These are phyloP conservation scores for Quercus phellos DNA, from an alignment of 331 rosid genomes.

Conservation along the genomic window DNA sequence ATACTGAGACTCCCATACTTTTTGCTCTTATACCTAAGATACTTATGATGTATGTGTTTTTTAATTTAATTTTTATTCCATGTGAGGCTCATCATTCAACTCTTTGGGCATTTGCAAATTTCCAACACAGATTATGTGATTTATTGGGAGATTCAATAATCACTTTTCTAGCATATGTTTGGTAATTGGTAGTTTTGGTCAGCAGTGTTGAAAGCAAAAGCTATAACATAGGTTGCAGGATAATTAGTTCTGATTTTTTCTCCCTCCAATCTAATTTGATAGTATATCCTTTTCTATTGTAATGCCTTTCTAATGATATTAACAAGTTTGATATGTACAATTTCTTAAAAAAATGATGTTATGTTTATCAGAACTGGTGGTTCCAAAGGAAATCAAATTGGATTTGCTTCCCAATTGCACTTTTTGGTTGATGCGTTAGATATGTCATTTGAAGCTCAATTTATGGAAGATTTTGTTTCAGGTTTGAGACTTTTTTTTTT, in stretches of 20 bases:
- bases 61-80: neutral
- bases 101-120: conserved; percentile 8
- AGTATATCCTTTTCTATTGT: neutral
- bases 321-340: neutral
- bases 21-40: neutral
- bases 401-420: conserved; percentile 76
- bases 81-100: neutral
- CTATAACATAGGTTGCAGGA: neutral
- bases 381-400: conserved; percentile 59
- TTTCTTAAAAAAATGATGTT: neutral
- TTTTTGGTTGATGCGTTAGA: conserved; percentile 68
- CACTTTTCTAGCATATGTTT: neutral
- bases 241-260: neutral
- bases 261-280: neutral
- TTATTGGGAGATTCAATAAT: neutral
- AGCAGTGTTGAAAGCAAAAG: neutral
- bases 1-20: neutral
- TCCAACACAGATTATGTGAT: neutral
- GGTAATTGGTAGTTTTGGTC: neutral
- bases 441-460: conserved; percentile 81
- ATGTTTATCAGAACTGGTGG: conserved; percentile 48
- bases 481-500: conserved; percentile 31
- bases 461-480: conserved; percentile 95
- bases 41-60: neutral
- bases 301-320: neutral